Evolutionary conservation across 2,329 filamentous ascomycete species (phyloP).

Genomic region (Penicillium sp.): DNA sequence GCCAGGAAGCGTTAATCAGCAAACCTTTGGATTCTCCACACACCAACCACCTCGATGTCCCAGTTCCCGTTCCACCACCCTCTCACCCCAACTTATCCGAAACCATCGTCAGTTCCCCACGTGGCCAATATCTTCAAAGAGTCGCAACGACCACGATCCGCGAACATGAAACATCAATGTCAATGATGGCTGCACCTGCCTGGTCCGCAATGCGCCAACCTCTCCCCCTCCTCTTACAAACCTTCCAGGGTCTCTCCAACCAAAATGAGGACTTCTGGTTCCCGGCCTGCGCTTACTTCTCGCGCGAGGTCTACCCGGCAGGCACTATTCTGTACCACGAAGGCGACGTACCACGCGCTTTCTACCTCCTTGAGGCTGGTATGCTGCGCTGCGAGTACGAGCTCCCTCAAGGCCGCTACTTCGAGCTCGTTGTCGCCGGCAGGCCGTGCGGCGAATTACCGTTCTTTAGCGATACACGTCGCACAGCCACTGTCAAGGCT

Average conservation of each 20-base stretch:
- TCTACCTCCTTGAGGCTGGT: slow-evolving; percentile 87
- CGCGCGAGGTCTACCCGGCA: slow-evolving; percentile 63
- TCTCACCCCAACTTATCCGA: slow-evolving; percentile 44
- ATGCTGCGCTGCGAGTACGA: slow-evolving; percentile 89
- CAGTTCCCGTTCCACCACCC: slow-evolving; percentile 16
- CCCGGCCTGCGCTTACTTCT: slow-evolving; percentile 73
- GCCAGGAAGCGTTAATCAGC: slow-evolving; percentile 54
- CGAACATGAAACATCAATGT: slow-evolving; percentile 51
- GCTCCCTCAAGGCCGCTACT: slow-evolving; percentile 82
- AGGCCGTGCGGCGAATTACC: slow-evolving; percentile 95
- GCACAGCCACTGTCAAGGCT: slow-evolving; percentile 82
- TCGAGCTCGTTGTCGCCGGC: slow-evolving; percentile 89
- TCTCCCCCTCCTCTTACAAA: slow-evolving; percentile 85
- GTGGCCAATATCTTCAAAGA: slow-evolving; percentile 72
- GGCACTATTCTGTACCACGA: slow-evolving; percentile 75
- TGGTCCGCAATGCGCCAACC: slow-evolving; percentile 91
- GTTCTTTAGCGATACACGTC: slow-evolving; percentile 87
- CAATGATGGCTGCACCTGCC: slow-evolving; percentile 57
- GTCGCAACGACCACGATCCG: slow-evolving; percentile 75
- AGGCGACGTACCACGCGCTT: slow-evolving; percentile 75
- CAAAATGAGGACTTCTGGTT: slow-evolving; percentile 97
- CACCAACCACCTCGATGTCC: slow-evolving; percentile 24
- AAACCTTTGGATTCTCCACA: slow-evolving; percentile 14
- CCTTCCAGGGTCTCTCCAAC: slow-evolving; percentile 84
- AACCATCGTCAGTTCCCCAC: slow-evolving; percentile 69